Evolutionary conservation across 2,329 filamentous ascomycete genomes (phyloP), one percentile per base, ranked within the genome.

Genomic region (Colletotrichum sp.): DNA sequence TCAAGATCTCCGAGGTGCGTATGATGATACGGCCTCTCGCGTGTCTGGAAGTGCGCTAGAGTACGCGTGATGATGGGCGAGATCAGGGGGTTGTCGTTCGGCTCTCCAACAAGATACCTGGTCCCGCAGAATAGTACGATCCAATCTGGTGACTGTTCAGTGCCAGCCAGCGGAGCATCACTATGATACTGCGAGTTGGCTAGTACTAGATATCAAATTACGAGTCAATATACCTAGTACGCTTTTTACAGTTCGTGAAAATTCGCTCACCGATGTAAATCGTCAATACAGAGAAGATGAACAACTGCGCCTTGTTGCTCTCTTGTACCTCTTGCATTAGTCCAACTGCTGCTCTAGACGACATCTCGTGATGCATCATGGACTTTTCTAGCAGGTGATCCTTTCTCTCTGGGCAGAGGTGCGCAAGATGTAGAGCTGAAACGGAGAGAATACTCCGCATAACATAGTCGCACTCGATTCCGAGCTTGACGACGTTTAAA

Each of bases 401-500:
- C n/a, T 44, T 72, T 21, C 77, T 71, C 3, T 83, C 78, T 6
- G 77, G 78, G 7, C 44, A 68, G 6, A 78, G 52, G 52, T 84
- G 82, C 2, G 88, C 86, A 5, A 90, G 82, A 75, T 91, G 89
- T 4, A 90, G 80, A 1, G 88, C 88, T 3, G 88, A 85, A 9
- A 90, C 78, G 8, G 89, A 87, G 10, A 91, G 82, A 15, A 90
- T 84, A 16, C 84, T 84, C 15, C 87, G 86, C 81, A 91, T 87
- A 12, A 90, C 85, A 76, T 87, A 90, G 18, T 86, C 86, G 72
- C 85, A 85, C 2, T 81, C 77, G 34, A 90, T 86, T 4, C 86
- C 89, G 28, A 89, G 79, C n/a, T 86, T 84, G 13, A 89, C 86
- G 5, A 88, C 85, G 69, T 86, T 87, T 9, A 87, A 82, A 8